Conservation (phyloP, 352 stramenopile species). For the Phytophthora ramorum region DNA sequence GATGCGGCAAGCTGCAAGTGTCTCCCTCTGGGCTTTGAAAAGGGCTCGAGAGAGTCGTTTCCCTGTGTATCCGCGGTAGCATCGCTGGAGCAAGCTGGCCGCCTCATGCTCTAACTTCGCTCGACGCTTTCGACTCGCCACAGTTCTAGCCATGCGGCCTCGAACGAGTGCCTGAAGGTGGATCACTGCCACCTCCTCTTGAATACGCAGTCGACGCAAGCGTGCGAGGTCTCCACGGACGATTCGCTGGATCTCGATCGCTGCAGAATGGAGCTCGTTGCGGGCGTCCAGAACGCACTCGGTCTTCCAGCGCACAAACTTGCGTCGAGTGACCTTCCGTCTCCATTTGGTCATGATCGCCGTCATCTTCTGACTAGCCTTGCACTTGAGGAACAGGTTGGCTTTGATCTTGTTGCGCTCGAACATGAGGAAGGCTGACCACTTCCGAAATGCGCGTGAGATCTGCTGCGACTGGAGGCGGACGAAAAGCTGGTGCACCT, state of each 20-base stretch:
- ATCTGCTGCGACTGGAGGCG: slow-evolving; percentile 76
- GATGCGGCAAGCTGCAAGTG: slow-evolving; percentile 60
- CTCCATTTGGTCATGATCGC: slow-evolving; percentile 73
- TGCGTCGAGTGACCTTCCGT: slow-evolving; percentile 53
- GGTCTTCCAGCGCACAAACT: slow-evolving; percentile 60
- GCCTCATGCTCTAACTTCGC: slow-evolving; percentile 52
- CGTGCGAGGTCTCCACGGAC: slow-evolving; percentile 58
- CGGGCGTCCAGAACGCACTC: slow-evolving; percentile 54
- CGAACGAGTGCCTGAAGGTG: slow-evolving; percentile 65
- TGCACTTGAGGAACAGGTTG: slow-evolving; percentile 86
- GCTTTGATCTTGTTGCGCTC: slow-evolving; percentile 82
- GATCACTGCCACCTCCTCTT: slow-evolving; percentile 40
- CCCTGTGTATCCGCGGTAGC: slow-evolving; percentile 81
- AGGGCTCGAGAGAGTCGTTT: slow-evolving; percentile 70
- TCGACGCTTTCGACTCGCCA: slow-evolving; percentile 34
- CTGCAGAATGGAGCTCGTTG: slow-evolving; percentile 67
- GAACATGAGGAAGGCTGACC: slow-evolving; percentile 69
- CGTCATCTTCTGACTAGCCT: slow-evolving; percentile 73
- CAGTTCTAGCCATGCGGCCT: slow-evolving; percentile 44
- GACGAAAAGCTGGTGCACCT: slow-evolving; percentile 77
- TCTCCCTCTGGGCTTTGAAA: slow-evolving; percentile 71
- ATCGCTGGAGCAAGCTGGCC: slow-evolving; percentile 67
- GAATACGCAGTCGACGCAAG: slow-evolving; percentile 24
- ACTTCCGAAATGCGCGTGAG: slow-evolving; percentile 74
- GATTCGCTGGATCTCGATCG: slow-evolving; percentile 77